Evolutionary conservation across 2,329 filamentous ascomycete genomes (phyloP), one percentile per base, ranked within the genome.

Genomic region (Phaeophleospora eucalypticola): DNA sequence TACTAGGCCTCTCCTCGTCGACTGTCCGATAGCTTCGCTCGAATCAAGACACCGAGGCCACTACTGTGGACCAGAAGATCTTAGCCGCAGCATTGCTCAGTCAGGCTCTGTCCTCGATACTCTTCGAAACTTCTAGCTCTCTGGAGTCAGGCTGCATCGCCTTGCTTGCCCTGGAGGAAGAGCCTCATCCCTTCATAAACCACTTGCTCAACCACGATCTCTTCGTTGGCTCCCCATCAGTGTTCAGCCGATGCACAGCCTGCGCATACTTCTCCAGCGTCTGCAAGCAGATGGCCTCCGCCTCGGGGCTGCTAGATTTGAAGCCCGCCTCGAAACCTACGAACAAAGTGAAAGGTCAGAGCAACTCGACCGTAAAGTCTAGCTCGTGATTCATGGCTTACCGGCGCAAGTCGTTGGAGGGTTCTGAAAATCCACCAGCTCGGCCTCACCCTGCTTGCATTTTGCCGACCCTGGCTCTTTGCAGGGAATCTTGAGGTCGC

Each of bases 371-470:
- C n/a, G n/a, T n/a, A n/a, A n/a, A n/a, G n/a, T n/a, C n/a, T n/a
- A n/a, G n/a, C 16, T 36, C 33, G 15, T 14, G 29, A 36, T 34
- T 27, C 24, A 20, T 14, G 18, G 41, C 43, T 36, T 18, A 55
- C 52, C 52, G 20, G 49, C 47, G 24, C 52, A 55, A 3, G 34
- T 38, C 15, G 52, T 53, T 1, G 46, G 41, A 17, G 44, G 33
- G 15, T 51, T 55, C 37, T 53, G 52, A 27, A 55, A 55, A 18
- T 42, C 40, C 15, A 32, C 19, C 6, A 48, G 45, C 8, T 34
- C 32, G 17, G 37, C 45, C 16, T 10, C 14, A 12, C 45, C 47
- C 4, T 44, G 33, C 14, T 29, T 39, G 18, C 52, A 55, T 8
- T 19, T 41, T 15, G 14, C 12, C 7, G 52, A 38, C 14, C 47